These are phyloP conservation scores for Nymphaea colorata DNA, from an alignment of 164 flowering plant species.

Conservation along the genomic window DNA sequence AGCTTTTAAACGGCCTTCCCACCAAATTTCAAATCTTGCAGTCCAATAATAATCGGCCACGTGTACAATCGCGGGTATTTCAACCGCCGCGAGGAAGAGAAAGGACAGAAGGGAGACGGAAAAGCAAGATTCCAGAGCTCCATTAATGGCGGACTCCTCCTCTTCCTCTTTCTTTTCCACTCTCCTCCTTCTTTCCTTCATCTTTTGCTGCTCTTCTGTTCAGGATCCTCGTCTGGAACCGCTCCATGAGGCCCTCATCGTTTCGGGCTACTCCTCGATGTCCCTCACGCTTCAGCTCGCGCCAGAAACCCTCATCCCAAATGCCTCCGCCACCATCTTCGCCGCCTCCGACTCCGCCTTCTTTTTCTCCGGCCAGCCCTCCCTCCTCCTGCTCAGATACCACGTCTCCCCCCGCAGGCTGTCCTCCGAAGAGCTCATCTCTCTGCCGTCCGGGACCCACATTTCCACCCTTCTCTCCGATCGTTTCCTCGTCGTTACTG, in stretches of 20 bases:
- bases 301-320: conserved; percentile 14
- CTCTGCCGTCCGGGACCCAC: conserved; percentile 27
- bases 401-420: conserved; percentile 35
- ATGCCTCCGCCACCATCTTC: conserved; percentile 38
- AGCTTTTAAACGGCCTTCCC: background rate
- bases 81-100: background rate
- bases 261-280: conserved; percentile 35
- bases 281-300: conserved; percentile 38
- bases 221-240: conserved; percentile 13
- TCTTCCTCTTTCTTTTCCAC: no score
- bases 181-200: conserved; percentile 3
- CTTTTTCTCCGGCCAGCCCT: conserved; percentile 39
- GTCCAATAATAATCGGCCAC: background rate
- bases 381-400: conserved; percentile 38
- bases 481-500: conserved; percentile 26
- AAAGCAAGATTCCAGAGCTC: background rate
- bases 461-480: conserved; percentile 33
- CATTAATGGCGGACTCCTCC: background rate
- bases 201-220: conserved; percentile 10
- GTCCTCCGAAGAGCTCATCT: conserved; percentile 21
- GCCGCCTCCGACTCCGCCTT: conserved; percentile 49
- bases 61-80: background rate
- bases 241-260: conserved; percentile 22
- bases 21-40: background rate
- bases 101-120: no score